Conservation (phyloP, 2,329 filamentous ascomycete species). For the Fusarium hainanense region DNA sequence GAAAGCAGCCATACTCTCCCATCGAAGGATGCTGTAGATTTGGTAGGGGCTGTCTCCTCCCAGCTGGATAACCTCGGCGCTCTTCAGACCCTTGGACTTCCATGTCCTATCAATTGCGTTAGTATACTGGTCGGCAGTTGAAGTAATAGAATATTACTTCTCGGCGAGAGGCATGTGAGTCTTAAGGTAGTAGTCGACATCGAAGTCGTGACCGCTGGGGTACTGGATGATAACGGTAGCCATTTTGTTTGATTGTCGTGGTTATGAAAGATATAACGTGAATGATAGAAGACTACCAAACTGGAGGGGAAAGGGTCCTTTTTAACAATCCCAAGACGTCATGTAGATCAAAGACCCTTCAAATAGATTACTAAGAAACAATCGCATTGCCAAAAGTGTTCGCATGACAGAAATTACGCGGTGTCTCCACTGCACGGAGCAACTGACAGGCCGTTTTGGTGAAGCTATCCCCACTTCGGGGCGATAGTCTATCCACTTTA, state of each 20-base stretch:
- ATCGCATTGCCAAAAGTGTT: neutral
- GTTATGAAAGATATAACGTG: too few species aligned
- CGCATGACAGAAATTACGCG: neutral
- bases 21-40: constrained; percentile 2
- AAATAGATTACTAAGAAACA: neutral
- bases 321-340: neutral
- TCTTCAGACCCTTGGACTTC: neutral
- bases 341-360: neutral
- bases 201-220: constrained; percentile 20
- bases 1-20: constrained; percentile 20
- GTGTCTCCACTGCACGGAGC: neutral
- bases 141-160: neutral
- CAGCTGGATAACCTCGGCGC: constrained; percentile 6
- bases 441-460: neutral
- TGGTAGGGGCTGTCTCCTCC: constrained; percentile 15
- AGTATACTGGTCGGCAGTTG: rapidly evolving
- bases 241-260: neutral
- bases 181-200: constrained; percentile 21
- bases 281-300: too few species aligned
- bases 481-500: neutral
- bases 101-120: neutral
- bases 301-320: too few species aligned
- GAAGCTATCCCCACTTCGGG: neutral
- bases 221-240: constrained; percentile 16
- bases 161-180: constrained; percentile 8